Percentiles rank a stretch among this genome's conserved stretches.
These are phyloP conservation scores for Botrytis byssoidea DNA, from an alignment of 2,329 filamentous ascomycete species.

Conservation along the genomic window DNA sequence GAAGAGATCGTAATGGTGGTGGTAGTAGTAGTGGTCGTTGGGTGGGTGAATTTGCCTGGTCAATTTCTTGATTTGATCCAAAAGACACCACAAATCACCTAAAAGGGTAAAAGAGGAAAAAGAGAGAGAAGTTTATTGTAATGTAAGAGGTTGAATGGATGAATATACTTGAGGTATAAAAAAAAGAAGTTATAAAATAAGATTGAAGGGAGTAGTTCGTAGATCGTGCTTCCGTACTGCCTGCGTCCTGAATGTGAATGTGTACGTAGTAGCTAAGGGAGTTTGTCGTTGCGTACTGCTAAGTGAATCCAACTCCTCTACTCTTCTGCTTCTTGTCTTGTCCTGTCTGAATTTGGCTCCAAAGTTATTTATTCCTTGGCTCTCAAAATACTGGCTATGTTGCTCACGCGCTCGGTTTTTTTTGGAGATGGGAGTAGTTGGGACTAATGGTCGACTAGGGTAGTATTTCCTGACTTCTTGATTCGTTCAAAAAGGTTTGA, in stretches of 20 bases:
- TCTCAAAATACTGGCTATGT: neutral
- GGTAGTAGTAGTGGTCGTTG: neutral
- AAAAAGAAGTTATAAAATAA: neutral
- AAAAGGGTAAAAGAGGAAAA: neutral
- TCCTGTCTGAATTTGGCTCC: neutral
- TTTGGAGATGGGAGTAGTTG: neutral
- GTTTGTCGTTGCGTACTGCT: neutral
- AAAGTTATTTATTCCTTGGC: neutral
- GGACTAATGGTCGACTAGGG: constrained; percentile 3
- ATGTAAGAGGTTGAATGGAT: neutral
- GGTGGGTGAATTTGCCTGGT: neutral
- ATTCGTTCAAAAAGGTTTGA: neutral
- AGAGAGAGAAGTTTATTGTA: neutral
- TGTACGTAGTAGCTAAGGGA: neutral
- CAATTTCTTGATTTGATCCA: neutral
- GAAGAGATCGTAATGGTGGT: neutral
- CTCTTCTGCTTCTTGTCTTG: neutral
- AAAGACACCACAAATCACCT: neutral
- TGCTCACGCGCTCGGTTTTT: constrained; percentile 10
- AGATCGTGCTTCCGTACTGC: neutral
- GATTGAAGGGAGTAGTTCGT: neutral
- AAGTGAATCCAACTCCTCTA: neutral
- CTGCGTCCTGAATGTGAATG: neutral
- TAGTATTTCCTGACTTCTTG: neutral
- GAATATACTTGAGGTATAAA: neutral